Evolutionary conservation across 345 rosid species (phyloP).

Genomic region (Angophora floribunda): DNA sequence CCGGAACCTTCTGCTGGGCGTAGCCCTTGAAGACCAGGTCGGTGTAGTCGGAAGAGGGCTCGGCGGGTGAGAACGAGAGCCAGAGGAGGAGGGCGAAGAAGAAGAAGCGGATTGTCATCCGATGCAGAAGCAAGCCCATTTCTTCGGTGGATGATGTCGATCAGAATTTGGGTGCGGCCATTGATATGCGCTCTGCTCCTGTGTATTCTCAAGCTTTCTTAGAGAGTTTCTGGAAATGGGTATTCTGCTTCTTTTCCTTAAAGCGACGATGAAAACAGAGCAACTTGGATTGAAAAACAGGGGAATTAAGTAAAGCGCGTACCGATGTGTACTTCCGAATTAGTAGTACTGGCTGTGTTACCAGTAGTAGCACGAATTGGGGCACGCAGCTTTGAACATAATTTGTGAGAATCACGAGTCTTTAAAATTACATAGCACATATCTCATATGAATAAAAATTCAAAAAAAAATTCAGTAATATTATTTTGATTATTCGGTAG

Average conservation of each 20-base stretch:
- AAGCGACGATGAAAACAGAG: background rate
- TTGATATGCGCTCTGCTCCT: background rate
- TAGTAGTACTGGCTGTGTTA: background rate
- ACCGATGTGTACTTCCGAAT: background rate
- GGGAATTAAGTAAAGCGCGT: background rate
- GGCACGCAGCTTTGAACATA: no score
- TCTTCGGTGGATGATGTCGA: background rate
- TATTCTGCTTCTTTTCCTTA: background rate
- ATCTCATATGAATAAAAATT: no score
- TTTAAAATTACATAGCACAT: no score
- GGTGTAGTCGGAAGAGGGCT: conserved; percentile 6
- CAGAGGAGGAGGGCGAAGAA: background rate
- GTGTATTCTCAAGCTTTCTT: background rate
- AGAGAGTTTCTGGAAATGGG: background rate
- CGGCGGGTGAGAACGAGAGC: background rate
- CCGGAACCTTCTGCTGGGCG: conserved; percentile 50
- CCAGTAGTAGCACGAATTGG: background rate
- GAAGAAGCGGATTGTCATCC: background rate
- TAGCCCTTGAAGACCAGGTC: conserved; percentile 69
- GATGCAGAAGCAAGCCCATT: background rate
- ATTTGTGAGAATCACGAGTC: no score
- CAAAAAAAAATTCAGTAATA: no score
- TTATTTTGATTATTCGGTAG: no score
- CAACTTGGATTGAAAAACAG: background rate
- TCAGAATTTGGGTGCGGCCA: background rate